Percentiles rank a stretch among this genome's conserved stretches.
Conservation (phyloP, 306 rosid genomes). For the Quercus ilex region DNA sequence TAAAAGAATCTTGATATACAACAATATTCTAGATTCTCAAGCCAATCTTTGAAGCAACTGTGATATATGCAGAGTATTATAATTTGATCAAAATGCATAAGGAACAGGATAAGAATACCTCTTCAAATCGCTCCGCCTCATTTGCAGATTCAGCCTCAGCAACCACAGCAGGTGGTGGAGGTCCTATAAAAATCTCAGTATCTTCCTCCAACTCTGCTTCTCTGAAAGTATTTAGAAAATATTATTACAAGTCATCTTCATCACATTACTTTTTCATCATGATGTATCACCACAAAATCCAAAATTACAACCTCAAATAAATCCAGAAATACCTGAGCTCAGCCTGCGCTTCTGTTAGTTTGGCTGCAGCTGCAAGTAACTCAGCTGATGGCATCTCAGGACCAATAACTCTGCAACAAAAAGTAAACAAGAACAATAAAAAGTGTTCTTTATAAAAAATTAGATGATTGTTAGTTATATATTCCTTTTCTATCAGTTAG, state of each 20-base stretch:
- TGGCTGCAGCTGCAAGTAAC: slow-evolving; percentile 91
- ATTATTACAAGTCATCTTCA: background rate
- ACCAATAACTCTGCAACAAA: slow-evolving; percentile 60
- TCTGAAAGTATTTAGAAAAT: slow-evolving; percentile 33
- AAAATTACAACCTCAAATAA: background rate
- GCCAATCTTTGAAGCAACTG: too few species aligned
- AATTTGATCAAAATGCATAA: background rate
- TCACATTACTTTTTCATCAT: background rate
- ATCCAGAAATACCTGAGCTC: slow-evolving; percentile 55
- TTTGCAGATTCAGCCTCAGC: slow-evolving; percentile 84
- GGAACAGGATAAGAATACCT: slow-evolving; percentile 46
- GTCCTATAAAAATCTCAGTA: slow-evolving; percentile 66
- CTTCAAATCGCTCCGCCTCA: slow-evolving; percentile 95
- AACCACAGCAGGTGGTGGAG: slow-evolving; percentile 87
- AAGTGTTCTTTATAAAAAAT: background rate
- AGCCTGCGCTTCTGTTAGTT: slow-evolving; percentile 84
- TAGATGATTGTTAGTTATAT: background rate
- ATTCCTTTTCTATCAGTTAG: background rate
- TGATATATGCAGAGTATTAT: too few species aligned
- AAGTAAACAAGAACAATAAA: slow-evolving; percentile 18
- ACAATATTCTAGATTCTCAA: too few species aligned
- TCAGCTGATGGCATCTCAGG: slow-evolving; percentile 97
- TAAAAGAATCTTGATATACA: too few species aligned
- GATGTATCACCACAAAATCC: background rate
- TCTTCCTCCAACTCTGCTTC: slow-evolving; percentile 79